Evolutionary conservation across 768 basidiomycete species (phyloP).

Genomic region (Daedalea quercina): DNA sequence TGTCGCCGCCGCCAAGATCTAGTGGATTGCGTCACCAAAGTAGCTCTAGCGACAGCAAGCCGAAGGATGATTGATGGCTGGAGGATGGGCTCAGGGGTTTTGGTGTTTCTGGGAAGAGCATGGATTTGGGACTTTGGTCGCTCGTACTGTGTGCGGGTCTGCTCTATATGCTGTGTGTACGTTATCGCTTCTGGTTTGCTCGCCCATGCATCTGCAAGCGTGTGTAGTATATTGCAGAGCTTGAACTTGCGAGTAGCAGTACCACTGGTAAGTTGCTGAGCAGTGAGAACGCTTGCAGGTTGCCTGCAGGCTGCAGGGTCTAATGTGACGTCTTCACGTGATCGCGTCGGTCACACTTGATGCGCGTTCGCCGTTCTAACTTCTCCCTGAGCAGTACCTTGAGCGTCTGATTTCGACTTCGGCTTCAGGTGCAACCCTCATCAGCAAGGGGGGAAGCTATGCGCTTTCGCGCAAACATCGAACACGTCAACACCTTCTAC

Average conservation of each 20-base stretch:
- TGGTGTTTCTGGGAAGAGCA: neutral
- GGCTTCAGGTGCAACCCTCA: no score
- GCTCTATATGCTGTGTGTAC: neutral
- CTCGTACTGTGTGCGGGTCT: neutral
- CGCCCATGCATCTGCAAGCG: neutral
- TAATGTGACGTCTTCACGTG: no score
- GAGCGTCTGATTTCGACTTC: no score
- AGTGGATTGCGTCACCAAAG: slow-evolving; percentile 12
- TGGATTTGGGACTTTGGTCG: neutral
- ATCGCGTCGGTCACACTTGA: no score
- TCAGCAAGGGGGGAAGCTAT: slow-evolving; percentile 22
- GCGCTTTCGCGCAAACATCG: slow-evolving; percentile 57
- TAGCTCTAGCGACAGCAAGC: slow-evolving; percentile 9
- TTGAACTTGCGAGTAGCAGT: no score
- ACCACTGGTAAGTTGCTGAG: no score
- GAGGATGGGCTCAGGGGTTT: neutral
- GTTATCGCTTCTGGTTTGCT: neutral
- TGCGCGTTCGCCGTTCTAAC: no score
- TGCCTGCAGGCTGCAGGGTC: no score
- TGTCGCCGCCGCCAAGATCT: slow-evolving; percentile 10
- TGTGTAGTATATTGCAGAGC: no score
- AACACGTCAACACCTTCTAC: slow-evolving; percentile 47
- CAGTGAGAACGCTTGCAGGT: no score
- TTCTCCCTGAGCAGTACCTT: no score
- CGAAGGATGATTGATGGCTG: slow-evolving; percentile 21